Base-by-base conservation (phyloP, 139 green algal genomes). In the Chlorella sp. region DNA sequence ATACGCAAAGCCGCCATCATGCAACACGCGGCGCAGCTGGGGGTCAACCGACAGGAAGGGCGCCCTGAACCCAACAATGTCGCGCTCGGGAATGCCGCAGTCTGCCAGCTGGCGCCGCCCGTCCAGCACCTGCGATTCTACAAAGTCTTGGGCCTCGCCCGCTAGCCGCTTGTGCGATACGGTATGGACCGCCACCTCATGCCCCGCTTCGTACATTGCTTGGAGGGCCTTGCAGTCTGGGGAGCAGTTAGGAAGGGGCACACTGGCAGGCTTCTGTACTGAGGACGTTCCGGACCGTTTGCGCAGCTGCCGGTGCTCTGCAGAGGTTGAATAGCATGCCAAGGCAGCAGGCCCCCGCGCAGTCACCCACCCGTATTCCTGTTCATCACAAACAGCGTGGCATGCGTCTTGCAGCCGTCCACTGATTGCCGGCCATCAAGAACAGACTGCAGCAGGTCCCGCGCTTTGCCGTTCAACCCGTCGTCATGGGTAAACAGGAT, bases 11-110 rank as follows among this genome's bases (percentile, higher is more conserved):
- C 80, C 80, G 9, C 44, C 16, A 12, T 70, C 68, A 5, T 51
- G 30, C 34, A 82, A 36, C 76, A 82, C 76, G 25, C 57, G 21
- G 26, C 76, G 23, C n/a, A 82, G 23, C 12, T 20, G 20, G 23
- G 36, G 23, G 28, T 72, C 60, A 1, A 60, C 28, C 0, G 32
- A 51, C 76, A 82, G 30, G 26, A 41, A 82, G 12, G 76, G 76
- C 25, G 60, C 60, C n/a, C 85, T 26, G 56, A 82, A 73, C 13
- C 85, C 85, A 2, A 84, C 78, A 30, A 89, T 65, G 83, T 84
- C 78, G 28, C n/a, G 57, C 26, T 64, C 23, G 18, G 80, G 69
- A 12, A 89, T 57, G 62, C 85, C 70, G 38, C 85, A 89, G 38
- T 75, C 47, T 15, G 28, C 78, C 69, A 89, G 38, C 71, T 73